Percentiles rank a stretch among this genome's conserved stretches.
Conservation (phyloP, 2,329 filamentous ascomycete species). For the Neofusicoccum kwambonambiense region DNA sequence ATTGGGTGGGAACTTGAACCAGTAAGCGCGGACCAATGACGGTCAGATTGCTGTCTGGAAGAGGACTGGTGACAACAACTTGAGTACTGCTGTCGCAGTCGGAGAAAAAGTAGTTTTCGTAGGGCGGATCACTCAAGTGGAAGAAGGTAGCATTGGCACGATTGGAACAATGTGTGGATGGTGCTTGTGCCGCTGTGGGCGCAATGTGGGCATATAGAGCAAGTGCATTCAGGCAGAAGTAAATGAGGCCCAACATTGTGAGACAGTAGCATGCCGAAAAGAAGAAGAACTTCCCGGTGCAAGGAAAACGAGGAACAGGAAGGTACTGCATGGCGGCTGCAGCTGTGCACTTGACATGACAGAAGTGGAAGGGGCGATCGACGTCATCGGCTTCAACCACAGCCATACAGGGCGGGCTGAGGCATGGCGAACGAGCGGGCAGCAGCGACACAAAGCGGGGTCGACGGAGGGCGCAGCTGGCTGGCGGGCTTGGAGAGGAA, state of each 20-base stretch:
- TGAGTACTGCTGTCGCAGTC: constrained; percentile 61
- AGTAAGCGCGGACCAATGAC: constrained; percentile 59
- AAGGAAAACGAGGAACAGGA: neutral
- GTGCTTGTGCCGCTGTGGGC: neutral
- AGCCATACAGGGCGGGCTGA: neutral
- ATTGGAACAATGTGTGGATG: constrained; percentile 22
- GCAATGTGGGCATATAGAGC: neutral
- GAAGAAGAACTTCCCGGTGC: neutral
- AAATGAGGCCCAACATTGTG: neutral
- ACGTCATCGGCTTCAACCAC: neutral
- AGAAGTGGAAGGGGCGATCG: neutral
- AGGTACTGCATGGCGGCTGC: neutral
- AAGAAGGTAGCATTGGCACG: constrained; percentile 34
- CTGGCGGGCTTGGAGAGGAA: neutral
- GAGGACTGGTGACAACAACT: constrained; percentile 60
- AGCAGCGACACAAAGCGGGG: neutral
- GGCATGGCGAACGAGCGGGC: neutral
- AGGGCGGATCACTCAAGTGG: constrained; percentile 56
- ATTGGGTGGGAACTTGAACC: constrained; percentile 25
- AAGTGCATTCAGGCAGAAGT: neutral
- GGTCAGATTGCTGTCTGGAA: constrained; percentile 52
- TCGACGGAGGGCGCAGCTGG: neutral
- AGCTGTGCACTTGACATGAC: neutral
- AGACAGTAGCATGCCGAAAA: neutral
- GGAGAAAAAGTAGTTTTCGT: constrained; percentile 65